Conservation (phyloP, 1,139 yeast genomes). For the Taphrina populina region DNA sequence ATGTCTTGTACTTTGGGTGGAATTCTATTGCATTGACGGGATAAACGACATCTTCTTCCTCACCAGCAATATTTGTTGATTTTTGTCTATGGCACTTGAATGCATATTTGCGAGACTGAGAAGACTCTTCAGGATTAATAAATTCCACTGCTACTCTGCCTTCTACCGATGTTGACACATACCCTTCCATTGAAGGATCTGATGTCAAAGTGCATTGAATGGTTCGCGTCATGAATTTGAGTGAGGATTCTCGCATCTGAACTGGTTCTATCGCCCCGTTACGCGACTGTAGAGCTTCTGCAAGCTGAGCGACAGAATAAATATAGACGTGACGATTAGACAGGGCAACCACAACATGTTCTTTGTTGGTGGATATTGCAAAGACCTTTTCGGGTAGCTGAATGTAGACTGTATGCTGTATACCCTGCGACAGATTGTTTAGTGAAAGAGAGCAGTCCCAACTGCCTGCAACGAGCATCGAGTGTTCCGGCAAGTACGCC, state of each 20-base stretch:
- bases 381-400: slow-evolving; percentile 58
- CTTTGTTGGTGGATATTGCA: slow-evolving; percentile 59
- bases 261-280: slow-evolving; percentile 52
- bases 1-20: slow-evolving; percentile 51
- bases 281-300: slow-evolving; percentile 1
- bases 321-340: slow-evolving; percentile 57
- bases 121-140: slow-evolving; percentile 55
- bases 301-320: slow-evolving; percentile 44
- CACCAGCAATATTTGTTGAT: slow-evolving; percentile 44
- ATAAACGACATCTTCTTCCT: slow-evolving; percentile 62
- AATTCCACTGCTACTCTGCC: slow-evolving; percentile 84
- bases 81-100: slow-evolving; percentile 74
- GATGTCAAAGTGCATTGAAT: slow-evolving; percentile 51
- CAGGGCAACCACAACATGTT: slow-evolving; percentile 58
- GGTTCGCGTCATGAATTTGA: slow-evolving; percentile 68
- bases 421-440: slow-evolving; percentile 40
- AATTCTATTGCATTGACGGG: slow-evolving; percentile 73
- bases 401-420: slow-evolving; percentile 35
- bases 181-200: slow-evolving; percentile 58
- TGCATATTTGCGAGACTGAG: slow-evolving; percentile 61
- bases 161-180: slow-evolving; percentile 77
- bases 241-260: slow-evolving; percentile 64
- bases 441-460: slow-evolving; percentile 56
- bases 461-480: slow-evolving; percentile 52
- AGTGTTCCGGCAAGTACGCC: slow-evolving; percentile 3